These are phyloP conservation scores for Russula ochroleuca DNA, from an alignment of 768 basidiomycete genomes.

Conservation along the genomic window DNA sequence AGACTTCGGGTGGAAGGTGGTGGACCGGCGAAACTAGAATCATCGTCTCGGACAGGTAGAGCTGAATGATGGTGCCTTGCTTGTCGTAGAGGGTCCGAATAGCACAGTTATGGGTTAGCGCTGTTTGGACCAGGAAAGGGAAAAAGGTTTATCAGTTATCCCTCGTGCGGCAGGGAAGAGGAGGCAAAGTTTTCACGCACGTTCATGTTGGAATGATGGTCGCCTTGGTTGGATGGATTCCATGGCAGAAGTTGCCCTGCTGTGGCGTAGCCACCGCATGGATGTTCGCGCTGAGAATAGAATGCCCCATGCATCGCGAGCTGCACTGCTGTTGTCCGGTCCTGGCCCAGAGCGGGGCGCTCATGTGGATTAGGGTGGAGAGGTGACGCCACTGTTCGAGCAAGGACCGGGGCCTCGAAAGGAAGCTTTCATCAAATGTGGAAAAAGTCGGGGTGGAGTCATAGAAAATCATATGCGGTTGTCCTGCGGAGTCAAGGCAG, in stretches of 20 bases:
- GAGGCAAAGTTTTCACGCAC: background rate
- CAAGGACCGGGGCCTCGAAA: background rate
- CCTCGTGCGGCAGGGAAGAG: background rate
- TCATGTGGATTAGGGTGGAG: background rate
- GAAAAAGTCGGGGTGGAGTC: background rate
- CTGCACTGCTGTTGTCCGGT: background rate
- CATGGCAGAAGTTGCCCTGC: background rate
- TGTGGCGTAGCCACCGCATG: background rate
- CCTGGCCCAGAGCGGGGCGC: background rate
- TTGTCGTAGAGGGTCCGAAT: background rate
- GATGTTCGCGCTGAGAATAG: background rate
- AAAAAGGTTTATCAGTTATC: background rate
- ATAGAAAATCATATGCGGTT: background rate
- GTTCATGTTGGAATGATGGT: background rate
- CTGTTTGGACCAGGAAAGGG: background rate
- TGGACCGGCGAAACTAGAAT: background rate
- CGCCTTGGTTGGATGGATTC: background rate
- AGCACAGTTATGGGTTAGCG: background rate
- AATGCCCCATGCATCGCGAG: background rate
- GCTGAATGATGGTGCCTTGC: background rate
- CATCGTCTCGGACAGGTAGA: background rate
- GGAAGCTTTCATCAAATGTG: background rate
- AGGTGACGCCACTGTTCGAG: background rate
- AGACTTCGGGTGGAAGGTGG: background rate
- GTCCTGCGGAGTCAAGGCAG: background rate